These are phyloP conservation scores for Claviceps digitariae DNA, from an alignment of 2,329 filamentous ascomycete species.

Conservation along the genomic window DNA sequence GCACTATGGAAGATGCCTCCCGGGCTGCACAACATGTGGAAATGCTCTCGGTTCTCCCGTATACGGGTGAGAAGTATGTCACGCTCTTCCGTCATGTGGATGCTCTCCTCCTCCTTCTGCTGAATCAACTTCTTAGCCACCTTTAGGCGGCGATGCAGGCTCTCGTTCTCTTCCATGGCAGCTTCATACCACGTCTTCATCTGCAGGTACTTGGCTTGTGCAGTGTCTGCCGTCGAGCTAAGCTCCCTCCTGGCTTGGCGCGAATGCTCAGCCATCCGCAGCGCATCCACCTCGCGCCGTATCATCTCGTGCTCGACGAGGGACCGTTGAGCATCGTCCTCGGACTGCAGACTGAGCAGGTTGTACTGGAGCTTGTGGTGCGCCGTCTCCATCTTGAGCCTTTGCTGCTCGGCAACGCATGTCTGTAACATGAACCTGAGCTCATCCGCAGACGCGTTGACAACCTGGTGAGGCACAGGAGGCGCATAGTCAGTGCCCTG, in stretches of 20 bases:
- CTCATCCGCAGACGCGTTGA: slow-evolving; percentile 39
- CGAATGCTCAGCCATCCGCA: slow-evolving; percentile 60
- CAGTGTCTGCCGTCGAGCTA: slow-evolving; percentile 36
- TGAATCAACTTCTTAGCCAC: slow-evolving; percentile 68
- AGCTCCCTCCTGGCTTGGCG: slow-evolving; percentile 44
- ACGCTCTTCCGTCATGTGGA: slow-evolving; percentile 60
- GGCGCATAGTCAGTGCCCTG: slow-evolving; percentile 27
- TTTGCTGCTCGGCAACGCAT: slow-evolving; percentile 41
- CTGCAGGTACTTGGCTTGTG: slow-evolving; percentile 43
- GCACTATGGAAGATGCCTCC: slow-evolving; percentile 53
- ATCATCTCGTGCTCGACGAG: slow-evolving; percentile 87
- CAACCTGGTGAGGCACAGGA: slow-evolving; percentile 36
- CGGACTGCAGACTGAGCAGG: slow-evolving; percentile 69
- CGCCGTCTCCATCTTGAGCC: slow-evolving; percentile 66
- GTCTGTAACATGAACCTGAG: slow-evolving; percentile 42
- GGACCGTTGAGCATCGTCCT: slow-evolving; percentile 73
- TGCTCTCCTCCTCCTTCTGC: slow-evolving; percentile 61
- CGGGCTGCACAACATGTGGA: slow-evolving; percentile 65
- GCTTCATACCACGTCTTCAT: slow-evolving; percentile 54
- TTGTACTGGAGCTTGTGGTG: slow-evolving; percentile 87
- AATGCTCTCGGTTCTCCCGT: slow-evolving; percentile 76
- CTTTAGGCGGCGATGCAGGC: slow-evolving; percentile 50
- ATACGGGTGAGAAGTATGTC: slow-evolving; percentile 69
- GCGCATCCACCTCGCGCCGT: slow-evolving; percentile 72
- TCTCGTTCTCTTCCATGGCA: slow-evolving; percentile 51